Conservation (phyloP, 2,329 filamentous ascomycete genomes). For the Paracorniculantispora psalliotae region DNA sequence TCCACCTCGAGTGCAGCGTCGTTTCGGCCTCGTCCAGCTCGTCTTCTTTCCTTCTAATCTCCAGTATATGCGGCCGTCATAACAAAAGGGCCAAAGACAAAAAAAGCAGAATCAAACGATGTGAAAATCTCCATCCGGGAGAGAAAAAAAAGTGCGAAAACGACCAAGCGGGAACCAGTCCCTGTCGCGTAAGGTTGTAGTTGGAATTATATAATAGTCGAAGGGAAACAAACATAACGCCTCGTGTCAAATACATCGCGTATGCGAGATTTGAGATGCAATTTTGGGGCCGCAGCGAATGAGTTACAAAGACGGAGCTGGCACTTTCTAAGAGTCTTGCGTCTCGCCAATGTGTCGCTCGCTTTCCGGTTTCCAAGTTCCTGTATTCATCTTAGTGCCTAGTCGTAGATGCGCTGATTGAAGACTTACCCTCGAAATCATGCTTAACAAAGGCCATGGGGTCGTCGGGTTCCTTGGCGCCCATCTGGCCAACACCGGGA, state of each 20-base stretch:
- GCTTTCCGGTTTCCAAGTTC: conserved; percentile 70
- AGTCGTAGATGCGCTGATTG: neutral
- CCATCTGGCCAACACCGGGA: conserved; percentile 90
- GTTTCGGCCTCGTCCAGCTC: neutral
- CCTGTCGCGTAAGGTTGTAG: neutral
- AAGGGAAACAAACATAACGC: conserved; percentile 11
- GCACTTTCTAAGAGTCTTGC: conserved; percentile 14
- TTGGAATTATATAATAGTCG: conserved; percentile 9
- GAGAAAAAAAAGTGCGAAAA: neutral
- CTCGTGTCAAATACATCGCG: conserved; percentile 7
- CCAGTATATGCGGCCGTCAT: neutral
- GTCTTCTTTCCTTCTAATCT: neutral
- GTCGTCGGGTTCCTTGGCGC: conserved; percentile 79
- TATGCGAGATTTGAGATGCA: conserved; percentile 7
- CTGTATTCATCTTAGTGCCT: conserved; percentile 32
- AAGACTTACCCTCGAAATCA: conserved; percentile 78
- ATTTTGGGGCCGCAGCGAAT: neutral
- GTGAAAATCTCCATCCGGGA: neutral
- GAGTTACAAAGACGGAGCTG: neutral
- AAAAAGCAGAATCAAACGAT: neutral
- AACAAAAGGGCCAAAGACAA: neutral
- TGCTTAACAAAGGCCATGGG: conserved; percentile 98
- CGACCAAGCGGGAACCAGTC: conserved; percentile 2
- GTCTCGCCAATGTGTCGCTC: conserved; percentile 63
- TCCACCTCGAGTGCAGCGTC: neutral